A percentile compares a stretch with the other conserved stretches of the same genome.
Evolutionary conservation across 2,329 filamentous ascomycete genomes (phyloP).

Genomic region (Talaromyces marneffei): DNA sequence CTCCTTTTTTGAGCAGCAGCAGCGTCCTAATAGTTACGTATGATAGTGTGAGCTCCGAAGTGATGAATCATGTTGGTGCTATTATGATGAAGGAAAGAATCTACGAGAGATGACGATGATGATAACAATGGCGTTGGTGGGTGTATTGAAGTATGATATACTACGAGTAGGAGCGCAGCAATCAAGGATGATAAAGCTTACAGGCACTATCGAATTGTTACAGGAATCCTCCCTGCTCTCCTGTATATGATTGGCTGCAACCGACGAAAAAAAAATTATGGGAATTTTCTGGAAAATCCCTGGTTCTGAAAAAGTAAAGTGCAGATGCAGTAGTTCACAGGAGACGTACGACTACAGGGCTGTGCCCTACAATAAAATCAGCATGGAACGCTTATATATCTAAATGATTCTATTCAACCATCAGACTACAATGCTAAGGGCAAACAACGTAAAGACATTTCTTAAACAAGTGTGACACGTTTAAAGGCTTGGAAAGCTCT

Average conservation of each 20-base stretch:
- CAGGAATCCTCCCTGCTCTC: background rate
- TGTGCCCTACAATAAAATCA: too few relatives aligned
- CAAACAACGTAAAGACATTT: background rate
- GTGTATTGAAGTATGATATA: background rate
- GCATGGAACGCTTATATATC: background rate
- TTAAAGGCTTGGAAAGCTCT: slow-evolving; percentile 55
- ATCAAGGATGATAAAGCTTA: background rate
- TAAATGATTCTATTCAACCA: background rate
- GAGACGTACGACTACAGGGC: too few relatives aligned
- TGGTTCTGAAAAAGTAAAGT: too few relatives aligned
- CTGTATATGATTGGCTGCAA: background rate
- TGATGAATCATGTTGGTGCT: background rate
- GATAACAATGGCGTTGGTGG: background rate
- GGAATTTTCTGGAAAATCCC: background rate
- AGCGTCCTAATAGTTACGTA: slow-evolving; percentile 1
- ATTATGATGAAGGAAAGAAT: background rate
- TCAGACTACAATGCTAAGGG: background rate
- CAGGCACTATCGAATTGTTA: background rate
- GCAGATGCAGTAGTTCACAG: too few relatives aligned
- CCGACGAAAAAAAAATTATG: background rate
- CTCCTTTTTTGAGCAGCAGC: slow-evolving; percentile 7
- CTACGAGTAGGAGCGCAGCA: background rate
- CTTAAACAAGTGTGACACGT: background rate
- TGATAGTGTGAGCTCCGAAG: background rate
- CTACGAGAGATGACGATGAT: background rate